Percentiles rank a stretch among this genome's conserved stretches.
phyloP scores from a whole-genome alignment of 1,284 basidiomycete genomes.

The Polyporus tsugae region DNA sequence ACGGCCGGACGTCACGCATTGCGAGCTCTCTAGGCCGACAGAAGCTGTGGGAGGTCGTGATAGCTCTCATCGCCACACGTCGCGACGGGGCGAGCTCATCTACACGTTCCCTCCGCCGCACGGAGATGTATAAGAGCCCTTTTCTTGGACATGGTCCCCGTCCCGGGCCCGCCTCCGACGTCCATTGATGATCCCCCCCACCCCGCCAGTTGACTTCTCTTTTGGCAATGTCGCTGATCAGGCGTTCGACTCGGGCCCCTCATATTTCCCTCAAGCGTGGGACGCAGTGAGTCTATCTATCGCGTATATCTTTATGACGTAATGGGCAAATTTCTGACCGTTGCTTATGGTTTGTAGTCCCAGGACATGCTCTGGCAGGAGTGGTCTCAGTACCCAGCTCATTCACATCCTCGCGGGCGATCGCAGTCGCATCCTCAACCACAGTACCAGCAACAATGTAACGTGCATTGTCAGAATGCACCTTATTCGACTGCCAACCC shows the following conservation, averaged over 20 bases:
- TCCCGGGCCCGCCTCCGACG: constrained; percentile 7
- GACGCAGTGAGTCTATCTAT: constrained; percentile 9
- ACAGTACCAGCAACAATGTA: constrained; percentile 4
- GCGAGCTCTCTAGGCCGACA: constrained; percentile 21
- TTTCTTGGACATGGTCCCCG: not conserved
- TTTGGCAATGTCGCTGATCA: constrained; percentile 9
- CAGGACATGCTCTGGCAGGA: not conserved
- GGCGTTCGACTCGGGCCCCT: constrained; percentile 4
- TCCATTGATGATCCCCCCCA: constrained; percentile 16
- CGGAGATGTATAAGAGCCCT: constrained; percentile 23
- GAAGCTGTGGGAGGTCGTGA: constrained; percentile 30
- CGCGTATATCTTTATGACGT: constrained; percentile 4
- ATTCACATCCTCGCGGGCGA: not conserved
- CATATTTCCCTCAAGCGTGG: constrained; percentile 1
- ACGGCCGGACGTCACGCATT: constrained; percentile 16
- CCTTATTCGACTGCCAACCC: constrained; percentile 1
- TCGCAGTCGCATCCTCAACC: not conserved
- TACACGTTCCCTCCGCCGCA: constrained; percentile 25
- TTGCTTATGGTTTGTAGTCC: not conserved
- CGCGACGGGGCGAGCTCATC: constrained; percentile 15
- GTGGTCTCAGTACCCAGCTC: constrained; percentile 4
- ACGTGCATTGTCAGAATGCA: not conserved
- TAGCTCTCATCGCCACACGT: constrained; percentile 26
- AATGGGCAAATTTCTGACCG: not conserved
- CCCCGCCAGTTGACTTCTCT: constrained; percentile 15